Evolutionary conservation across 768 basidiomycete genomes (phyloP).

Genomic region (Collybia nuda): DNA sequence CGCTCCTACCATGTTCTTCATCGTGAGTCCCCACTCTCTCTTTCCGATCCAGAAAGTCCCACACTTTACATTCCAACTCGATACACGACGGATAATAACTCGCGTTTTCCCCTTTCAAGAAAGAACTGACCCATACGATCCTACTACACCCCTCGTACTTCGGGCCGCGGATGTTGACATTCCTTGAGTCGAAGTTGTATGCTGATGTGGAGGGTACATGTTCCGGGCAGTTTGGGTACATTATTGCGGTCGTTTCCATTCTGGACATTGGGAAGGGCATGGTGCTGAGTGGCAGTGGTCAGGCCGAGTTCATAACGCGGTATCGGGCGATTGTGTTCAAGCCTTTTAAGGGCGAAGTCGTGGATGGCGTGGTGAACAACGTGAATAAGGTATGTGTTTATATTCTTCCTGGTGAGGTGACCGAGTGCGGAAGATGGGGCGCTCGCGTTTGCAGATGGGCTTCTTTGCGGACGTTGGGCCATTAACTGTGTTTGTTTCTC

Average conservation of each 20-base stretch:
- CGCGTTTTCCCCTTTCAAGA: constrained; percentile 44
- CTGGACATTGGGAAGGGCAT: constrained; percentile 91
- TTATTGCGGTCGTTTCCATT: constrained; percentile 89
- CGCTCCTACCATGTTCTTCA: constrained; percentile 61
- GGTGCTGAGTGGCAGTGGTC: constrained; percentile 87
- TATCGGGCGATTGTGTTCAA: constrained; percentile 99
- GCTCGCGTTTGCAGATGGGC: constrained; percentile 73
- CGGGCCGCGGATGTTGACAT: constrained; percentile 91
- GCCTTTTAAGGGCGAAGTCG: constrained; percentile 99
- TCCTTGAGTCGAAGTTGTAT: constrained; percentile 90
- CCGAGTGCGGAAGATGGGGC: background rate
- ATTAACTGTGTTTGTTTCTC: constrained; percentile 90
- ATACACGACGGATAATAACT: constrained; percentile 1
- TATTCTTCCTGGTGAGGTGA: no score
- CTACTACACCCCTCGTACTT: constrained; percentile 98
- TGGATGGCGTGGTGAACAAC: constrained; percentile 93
- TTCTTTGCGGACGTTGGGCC: constrained; percentile 98
- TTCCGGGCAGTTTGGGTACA: constrained; percentile 92
- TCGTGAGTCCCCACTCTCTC: constrained; percentile 42
- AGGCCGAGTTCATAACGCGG: constrained; percentile 92
- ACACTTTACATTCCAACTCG: background rate
- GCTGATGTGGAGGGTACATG: constrained; percentile 98
- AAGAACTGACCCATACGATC: constrained; percentile 97
- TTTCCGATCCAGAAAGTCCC: background rate
- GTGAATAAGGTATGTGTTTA: constrained; percentile 80